phyloP scores from a whole-genome alignment of 2,329 filamentous ascomycete genomes.

The Bipolaris gigantea region DNA sequence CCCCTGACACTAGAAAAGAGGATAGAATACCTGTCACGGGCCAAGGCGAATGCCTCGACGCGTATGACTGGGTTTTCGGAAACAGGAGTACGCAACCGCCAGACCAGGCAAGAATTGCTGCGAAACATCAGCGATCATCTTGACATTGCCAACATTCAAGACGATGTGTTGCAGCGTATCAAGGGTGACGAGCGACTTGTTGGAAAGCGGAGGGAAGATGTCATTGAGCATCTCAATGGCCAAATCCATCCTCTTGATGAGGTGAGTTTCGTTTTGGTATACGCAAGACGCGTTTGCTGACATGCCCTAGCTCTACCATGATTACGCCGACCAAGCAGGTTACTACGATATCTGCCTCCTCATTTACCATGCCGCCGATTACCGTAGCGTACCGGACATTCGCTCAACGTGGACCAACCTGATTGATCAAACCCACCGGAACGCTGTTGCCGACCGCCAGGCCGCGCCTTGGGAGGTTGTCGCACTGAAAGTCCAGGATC shows the following conservation, averaged over 20 bases:
- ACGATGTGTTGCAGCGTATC: conserved; percentile 81
- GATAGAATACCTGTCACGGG: conserved; percentile 85
- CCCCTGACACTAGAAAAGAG: conserved; percentile 77
- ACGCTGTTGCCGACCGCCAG: conserved; percentile 53
- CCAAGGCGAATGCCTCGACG: conserved; percentile 89
- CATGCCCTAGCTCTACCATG: conserved; percentile 75
- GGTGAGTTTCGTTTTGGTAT: conserved; percentile 56
- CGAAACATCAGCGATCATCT: conserved; percentile 84
- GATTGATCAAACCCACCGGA: conserved; percentile 65
- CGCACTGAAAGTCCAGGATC: conserved; percentile 59
- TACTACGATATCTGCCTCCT: conserved; percentile 94
- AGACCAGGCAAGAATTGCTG: conserved; percentile 80
- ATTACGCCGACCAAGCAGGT: conserved; percentile 83
- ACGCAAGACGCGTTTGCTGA: conserved; percentile 15
- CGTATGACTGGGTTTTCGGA: conserved; percentile 71
- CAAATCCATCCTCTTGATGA: conserved; percentile 74
- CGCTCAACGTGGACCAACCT: conserved; percentile 81
- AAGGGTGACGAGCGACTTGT: conserved; percentile 71
- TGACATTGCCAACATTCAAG: conserved; percentile 92
- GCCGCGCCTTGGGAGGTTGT: conserved; percentile 70
- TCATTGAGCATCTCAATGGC: conserved; percentile 73
- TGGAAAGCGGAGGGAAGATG: conserved; percentile 63
- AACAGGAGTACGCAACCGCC: conserved; percentile 54
- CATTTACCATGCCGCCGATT: conserved; percentile 90
- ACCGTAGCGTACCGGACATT: conserved; percentile 85